These are phyloP conservation scores for Rhexocercosporidium sp. DNA, from an alignment of 2,329 filamentous ascomycete genomes.

Conservation along the genomic window DNA sequence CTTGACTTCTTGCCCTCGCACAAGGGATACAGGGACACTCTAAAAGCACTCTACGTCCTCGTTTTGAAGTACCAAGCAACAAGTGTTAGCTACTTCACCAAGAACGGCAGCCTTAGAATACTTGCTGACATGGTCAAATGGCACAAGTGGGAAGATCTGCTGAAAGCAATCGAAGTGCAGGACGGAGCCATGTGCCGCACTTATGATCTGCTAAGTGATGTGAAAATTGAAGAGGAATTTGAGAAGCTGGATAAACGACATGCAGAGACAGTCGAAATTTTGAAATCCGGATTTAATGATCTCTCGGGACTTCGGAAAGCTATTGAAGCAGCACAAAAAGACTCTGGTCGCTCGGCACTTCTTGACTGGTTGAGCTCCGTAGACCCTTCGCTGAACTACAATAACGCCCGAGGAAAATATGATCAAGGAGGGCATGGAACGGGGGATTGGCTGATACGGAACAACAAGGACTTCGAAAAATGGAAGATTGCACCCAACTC, in stretches of 20 bases:
- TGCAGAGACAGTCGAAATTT: neutral
- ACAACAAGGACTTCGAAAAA: neutral
- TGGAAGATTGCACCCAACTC: neutral
- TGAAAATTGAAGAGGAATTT: neutral
- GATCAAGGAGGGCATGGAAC: neutral
- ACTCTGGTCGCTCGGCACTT: neutral
- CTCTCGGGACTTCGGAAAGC: neutral
- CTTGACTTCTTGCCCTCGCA: neutral
- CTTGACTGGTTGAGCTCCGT: neutral
- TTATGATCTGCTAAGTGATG: neutral
- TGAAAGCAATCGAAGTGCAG: slow-evolving; percentile 9
- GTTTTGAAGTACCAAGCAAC: slow-evolving; percentile 22
- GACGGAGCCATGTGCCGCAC: neutral
- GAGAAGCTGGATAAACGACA: neutral
- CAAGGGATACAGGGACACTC: slow-evolving; percentile 12
- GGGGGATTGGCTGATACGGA: neutral
- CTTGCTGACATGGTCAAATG: slow-evolving; percentile 12
- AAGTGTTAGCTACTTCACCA: slow-evolving; percentile 17
- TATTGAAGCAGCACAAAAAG: neutral
- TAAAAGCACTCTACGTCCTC: slow-evolving; percentile 15
- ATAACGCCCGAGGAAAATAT: neutral
- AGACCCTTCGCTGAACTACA: neutral
- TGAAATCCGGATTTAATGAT: neutral
- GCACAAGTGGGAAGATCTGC: slow-evolving; percentile 20
- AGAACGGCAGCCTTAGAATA: neutral